A percentile compares a stretch with the other conserved stretches of the same genome.
These are phyloP conservation scores for Acanthamoeba rhysodes DNA, from an alignment of 208 protist species.

Conservation along the genomic window DNA sequence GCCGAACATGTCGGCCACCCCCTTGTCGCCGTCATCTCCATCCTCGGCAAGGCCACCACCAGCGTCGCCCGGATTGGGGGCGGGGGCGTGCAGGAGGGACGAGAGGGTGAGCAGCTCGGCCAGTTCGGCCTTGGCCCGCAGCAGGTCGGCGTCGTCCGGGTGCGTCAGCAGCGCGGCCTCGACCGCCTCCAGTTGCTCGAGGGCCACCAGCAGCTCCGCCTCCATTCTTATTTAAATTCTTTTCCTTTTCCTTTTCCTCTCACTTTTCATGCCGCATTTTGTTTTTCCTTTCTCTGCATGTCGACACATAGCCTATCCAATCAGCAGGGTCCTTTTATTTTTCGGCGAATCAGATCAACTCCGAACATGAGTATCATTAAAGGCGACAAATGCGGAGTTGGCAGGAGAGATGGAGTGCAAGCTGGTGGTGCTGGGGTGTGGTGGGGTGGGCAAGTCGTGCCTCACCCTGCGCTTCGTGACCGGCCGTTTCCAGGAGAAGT, in stretches of 20 bases:
- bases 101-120: constrained; percentile 16
- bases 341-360: no score
- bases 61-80: not conserved
- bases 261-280: no score
- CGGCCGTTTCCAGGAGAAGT: constrained; percentile 1
- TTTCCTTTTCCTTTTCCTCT: no score
- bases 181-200: constrained; percentile 29
- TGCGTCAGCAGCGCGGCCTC: constrained; percentile 2
- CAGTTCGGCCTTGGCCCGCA: not conserved
- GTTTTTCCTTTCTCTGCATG: no score
- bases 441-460: not conserved
- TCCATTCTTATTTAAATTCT: no score
- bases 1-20: not conserved
- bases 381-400: no score
- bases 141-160: not conserved
- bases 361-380: no score
- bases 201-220: not conserved
- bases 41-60: not conserved
- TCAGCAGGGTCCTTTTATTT: no score
- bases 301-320: no score
- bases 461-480: not conserved
- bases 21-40: not conserved
- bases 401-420: no score
- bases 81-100: not conserved
- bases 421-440: no score